These are phyloP conservation scores for Paulownia fortunei DNA, from an alignment of 257 asterid species.

Conservation along the genomic window DNA sequence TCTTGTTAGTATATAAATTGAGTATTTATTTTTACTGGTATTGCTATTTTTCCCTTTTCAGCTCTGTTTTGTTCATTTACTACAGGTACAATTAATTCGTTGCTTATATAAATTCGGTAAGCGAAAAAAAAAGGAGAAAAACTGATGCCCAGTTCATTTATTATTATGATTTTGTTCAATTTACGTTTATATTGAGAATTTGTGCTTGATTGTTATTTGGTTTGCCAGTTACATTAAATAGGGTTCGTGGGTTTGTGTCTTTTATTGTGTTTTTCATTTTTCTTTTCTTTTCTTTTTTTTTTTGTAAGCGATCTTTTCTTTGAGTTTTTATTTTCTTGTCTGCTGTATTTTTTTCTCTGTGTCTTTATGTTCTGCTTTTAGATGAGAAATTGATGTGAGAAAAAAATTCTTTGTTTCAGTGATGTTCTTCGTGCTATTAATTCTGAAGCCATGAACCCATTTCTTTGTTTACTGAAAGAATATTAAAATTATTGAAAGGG, in stretches of 20 bases:
- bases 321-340: not conserved
- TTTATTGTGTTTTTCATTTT: not conserved
- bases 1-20: slow-evolving; percentile 14
- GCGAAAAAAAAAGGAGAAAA: not conserved
- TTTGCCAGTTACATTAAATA: slow-evolving; percentile 23
- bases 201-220: not conserved
- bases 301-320: not conserved
- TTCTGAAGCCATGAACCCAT: slow-evolving; percentile 15
- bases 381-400: slow-evolving; percentile 6
- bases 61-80: slow-evolving; percentile 19
- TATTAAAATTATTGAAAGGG: not conserved
- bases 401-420: not conserved
- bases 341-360: not conserved
- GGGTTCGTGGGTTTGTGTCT: slow-evolving; percentile 35
- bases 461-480: slow-evolving; percentile 19
- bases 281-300: not conserved
- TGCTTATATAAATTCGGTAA: slow-evolving; percentile 20
- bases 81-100: slow-evolving; percentile 20
- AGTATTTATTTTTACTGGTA: not conserved
- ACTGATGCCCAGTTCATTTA: slow-evolving; percentile 37
- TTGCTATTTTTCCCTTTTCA: not conserved
- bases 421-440: slow-evolving; percentile 12
- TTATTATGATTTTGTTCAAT: slow-evolving; percentile 28
- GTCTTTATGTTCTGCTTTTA: not conserved
- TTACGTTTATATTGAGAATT: not conserved